Conservation (phyloP, 2,329 filamentous ascomycete species). For the Aspergillus sp. region DNA sequence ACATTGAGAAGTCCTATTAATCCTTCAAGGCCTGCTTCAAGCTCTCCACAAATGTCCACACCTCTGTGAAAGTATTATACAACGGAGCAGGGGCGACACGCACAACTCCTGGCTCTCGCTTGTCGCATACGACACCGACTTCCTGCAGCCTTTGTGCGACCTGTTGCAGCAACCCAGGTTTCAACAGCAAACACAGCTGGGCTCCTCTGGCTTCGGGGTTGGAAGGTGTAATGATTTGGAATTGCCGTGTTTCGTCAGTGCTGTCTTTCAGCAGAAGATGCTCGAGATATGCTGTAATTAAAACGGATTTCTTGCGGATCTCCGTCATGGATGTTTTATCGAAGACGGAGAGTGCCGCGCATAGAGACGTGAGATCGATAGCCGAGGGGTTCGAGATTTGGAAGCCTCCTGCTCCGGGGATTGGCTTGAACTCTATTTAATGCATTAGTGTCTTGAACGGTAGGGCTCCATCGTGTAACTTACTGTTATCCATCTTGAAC, state of each 20-base stretch:
- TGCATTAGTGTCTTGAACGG: conserved; percentile 2
- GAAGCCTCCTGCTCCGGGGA: conserved; percentile 69
- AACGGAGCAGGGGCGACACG: conserved; percentile 73
- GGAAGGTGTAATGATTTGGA: conserved; percentile 61
- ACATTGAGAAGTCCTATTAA: conserved; percentile 1
- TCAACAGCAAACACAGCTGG: conserved; percentile 18
- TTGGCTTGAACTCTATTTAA: conserved; percentile 59
- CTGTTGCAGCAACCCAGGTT: conserved; percentile 61
- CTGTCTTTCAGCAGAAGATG: conserved; percentile 47
- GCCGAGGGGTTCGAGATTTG: conserved; percentile 75
- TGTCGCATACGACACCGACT: conserved; percentile 70
- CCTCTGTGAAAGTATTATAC: conserved; percentile 73
- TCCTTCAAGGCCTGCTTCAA: conserved; percentile 25
- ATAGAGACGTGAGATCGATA: conserved; percentile 66
- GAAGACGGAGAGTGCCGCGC: conserved; percentile 66
- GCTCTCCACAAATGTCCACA: conserved; percentile 48
- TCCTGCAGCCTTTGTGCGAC: conserved; percentile 59
- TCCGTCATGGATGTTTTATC: conserved; percentile 60
- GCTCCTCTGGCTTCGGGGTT: conserved; percentile 52
- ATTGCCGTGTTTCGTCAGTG: conserved; percentile 35
- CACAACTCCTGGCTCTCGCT: conserved; percentile 76
- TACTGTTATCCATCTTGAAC: conserved; percentile 70
- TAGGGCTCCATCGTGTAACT: conserved; percentile 5
- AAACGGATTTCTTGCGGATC: conserved; percentile 62
- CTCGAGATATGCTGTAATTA: conserved; percentile 70